Evolutionary conservation across 2,329 filamentous ascomycete species (phyloP), one percentile per base, ranked within the genome.

Genomic region (Aspergillus udagawae): DNA sequence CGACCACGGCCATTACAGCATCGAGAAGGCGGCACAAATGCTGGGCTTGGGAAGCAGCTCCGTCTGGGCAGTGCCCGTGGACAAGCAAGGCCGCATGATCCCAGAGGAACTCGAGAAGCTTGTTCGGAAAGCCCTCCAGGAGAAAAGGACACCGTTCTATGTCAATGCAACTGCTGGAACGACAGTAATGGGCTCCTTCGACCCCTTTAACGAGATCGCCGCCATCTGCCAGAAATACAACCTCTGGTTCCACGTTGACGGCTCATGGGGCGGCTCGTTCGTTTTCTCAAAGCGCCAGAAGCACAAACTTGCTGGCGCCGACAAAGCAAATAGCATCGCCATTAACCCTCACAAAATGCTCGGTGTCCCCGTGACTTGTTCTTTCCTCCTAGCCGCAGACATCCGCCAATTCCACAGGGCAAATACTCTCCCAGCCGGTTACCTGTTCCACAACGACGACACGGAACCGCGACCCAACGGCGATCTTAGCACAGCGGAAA

Each of bases 301-400:
- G 49, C 65, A 77, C 54, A 90, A 91, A 69, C 77, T 97, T 9
- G 73, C 78, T 1, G 93, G 93, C 14, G 79, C 83, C 2, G 82
- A 92, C 48, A 81, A 88, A 44, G 94, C 92, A 9, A 83, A 97
- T 74, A 91, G 86, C 14, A 79, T 97, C 42, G 91, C 92, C 1
- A 84, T 96, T 54, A 97, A 96, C 74, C 92, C 94, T 56, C 94
- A 99, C 78, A 97, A 97, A 78, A 97, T 97, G 94, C 83, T 97
- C 70, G 91, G 91, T 57, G 90, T 91, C 2, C 93, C 94, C 0
- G 79, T 95, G 44, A 96, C 92, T 0, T 97, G 92, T 77, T 92
- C 89, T 0, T 97, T 96, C 77, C 82, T 99, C 4, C 82, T 99
- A 12, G 87, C 85, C 0, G 83, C 83, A 1, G 92, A 97, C 70